Evolutionary conservation across 2,329 filamentous ascomycete species (phyloP).

Genomic region (Tolypocladium sp.): DNA sequence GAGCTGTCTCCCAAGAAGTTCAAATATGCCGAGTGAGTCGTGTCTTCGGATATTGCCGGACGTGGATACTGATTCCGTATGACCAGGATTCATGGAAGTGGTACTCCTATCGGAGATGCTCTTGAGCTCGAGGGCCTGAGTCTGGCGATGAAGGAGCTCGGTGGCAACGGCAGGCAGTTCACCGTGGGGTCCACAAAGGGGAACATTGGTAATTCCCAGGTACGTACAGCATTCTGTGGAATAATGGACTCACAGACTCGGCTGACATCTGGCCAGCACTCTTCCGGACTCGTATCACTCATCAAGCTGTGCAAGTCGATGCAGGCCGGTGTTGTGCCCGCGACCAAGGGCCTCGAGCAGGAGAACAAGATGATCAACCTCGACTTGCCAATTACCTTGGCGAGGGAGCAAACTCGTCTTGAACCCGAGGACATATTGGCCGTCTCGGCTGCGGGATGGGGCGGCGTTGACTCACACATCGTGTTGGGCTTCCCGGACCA

Average conservation of each 20-base stretch:
- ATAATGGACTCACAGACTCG: neutral
- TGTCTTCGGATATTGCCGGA: neutral
- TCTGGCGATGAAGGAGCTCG: constrained; percentile 2
- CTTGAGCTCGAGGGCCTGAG: constrained; percentile 5
- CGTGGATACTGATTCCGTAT: neutral
- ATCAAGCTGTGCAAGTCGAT: constrained; percentile 8
- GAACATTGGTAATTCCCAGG: constrained; percentile 7
- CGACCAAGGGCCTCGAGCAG: constrained; percentile 2
- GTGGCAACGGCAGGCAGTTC: neutral
- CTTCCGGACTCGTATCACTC: constrained; percentile 6
- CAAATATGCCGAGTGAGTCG: constrained; percentile 4
- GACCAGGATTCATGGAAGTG: constrained; percentile 6
- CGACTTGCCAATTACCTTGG: constrained; percentile 1
- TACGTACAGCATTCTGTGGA: neutral
- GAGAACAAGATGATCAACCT: constrained; percentile 4
- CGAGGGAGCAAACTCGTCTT: neutral
- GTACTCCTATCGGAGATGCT: constrained; percentile 6
- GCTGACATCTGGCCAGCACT: constrained; percentile 1
- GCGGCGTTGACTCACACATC: constrained; percentile 36
- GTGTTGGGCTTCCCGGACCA: constrained; percentile 27
- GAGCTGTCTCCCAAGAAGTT: neutral
- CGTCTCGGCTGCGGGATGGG: constrained; percentile 32
- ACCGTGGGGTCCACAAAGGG: constrained; percentile 6
- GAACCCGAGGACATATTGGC: constrained; percentile 1
- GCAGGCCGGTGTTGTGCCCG: constrained; percentile 3